Evolutionary conservation across 2,329 filamentous ascomycete species (phyloP).

Genomic region (Pseudopyricularia javanii): DNA sequence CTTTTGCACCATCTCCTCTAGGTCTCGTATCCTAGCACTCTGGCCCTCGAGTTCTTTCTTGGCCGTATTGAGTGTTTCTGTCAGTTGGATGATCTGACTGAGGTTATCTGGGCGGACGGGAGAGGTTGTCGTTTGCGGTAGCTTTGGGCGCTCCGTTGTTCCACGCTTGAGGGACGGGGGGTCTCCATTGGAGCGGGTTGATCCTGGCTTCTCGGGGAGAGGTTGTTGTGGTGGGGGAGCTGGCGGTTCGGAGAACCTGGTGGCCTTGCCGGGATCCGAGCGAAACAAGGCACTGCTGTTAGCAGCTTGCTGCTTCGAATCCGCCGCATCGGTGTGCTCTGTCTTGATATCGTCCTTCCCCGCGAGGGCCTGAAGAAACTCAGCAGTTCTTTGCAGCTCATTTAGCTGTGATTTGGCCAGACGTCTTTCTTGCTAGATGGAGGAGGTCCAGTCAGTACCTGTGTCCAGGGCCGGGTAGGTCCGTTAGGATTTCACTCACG

Average conservation of each 20-base stretch:
- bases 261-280: constrained; percentile 55
- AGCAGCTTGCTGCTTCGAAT: constrained; percentile 34
- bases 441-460: constrained; percentile 5
- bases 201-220: constrained; percentile 83
- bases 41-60: constrained; percentile 84
- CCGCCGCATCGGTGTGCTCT: constrained; percentile 35
- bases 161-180: constrained; percentile 59
- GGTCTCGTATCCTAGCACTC: constrained; percentile 61
- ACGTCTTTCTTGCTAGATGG: constrained; percentile 69
- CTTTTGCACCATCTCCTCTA: constrained; percentile 66
- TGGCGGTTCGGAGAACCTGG: constrained; percentile 79
- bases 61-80: constrained; percentile 71
- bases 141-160: constrained; percentile 62
- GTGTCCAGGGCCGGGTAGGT: constrained; percentile 9
- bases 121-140: constrained; percentile 30
- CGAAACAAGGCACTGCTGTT: constrained; percentile 45
- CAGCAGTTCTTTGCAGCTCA: constrained; percentile 70
- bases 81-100: constrained; percentile 71
- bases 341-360: constrained; percentile 57
- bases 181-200: constrained; percentile 28
- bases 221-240: constrained; percentile 89
- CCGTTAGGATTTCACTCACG: constrained; percentile 37
- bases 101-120: constrained; percentile 46
- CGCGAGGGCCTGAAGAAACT: constrained; percentile 68
- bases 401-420: constrained; percentile 77